Base-by-base conservation (phyloP, 1,284 basidiomycete genomes). In the Phaffia rhodozyma region DNA sequence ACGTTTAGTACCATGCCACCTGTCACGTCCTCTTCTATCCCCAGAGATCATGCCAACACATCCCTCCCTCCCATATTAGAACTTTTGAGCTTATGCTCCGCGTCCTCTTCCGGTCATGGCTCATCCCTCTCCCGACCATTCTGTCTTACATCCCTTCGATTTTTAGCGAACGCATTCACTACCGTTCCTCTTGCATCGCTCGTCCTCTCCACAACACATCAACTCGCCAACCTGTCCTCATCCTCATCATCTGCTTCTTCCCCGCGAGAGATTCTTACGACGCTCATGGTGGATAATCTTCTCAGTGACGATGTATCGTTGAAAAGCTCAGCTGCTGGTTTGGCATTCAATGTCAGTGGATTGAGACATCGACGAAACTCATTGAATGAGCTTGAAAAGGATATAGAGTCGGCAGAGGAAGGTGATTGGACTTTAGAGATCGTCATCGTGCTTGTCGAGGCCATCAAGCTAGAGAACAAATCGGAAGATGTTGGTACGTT, bases 391-490 rank as follows among this genome's bases (percentile, higher is more conserved):
- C 20, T 73, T 6, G 80, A 80, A 53, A 80, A 81, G 65, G 78
- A 72, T 20, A 78, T 76, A 11, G 51, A 50, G 0, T 27, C 25
- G 5, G 58, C 58, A 23, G 79, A 79, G 50, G 79, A 85, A 67
- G 85, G 80, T 38, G 89, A 91, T 60, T 92, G 89, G 89, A 84
- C 89, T 70, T 78, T 87, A 0, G 91, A 93, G 75, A 75, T 92
- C 23, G 77, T 86, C 3, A 88, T 84, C 69, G 91, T 87, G 0
- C 72, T 93, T 20, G 73, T 91, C 0, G 87, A 89, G 73, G 86
- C 85, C 9, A 74, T 92, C 49, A 79, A 79, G 58, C 80, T 80
- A 68, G 90, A 92, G 75, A 79, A 75, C 60, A 79, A 80, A 67
- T 86, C 78, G 68, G 87, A 90, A 73, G 90, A 91, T 71, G 83